Conservation (phyloP, 2,329 filamentous ascomycete genomes). For the Sodiomyces alkalinus region DNA sequence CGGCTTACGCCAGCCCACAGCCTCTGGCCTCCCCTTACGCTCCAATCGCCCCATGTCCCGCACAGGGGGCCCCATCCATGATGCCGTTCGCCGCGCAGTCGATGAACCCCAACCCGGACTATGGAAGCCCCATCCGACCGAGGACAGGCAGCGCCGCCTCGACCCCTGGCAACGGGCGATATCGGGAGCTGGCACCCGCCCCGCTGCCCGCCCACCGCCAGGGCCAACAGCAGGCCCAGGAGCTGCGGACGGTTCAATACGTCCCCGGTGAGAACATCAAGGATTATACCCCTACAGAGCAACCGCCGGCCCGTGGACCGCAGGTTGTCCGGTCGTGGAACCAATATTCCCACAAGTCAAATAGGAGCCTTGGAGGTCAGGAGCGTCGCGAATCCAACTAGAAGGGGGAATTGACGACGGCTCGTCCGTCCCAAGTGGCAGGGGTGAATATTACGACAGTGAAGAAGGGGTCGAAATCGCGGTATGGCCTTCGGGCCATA, state of each 20-base stretch:
- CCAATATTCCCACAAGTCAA: slow-evolving; percentile 5
- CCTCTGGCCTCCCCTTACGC: slow-evolving; percentile 4
- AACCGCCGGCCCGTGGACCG: slow-evolving; percentile 38
- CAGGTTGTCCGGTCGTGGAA: slow-evolving; percentile 44
- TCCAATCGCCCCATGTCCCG: slow-evolving; percentile 5
- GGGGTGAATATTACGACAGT: too few relatives aligned
- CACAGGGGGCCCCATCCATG: slow-evolving; percentile 2
- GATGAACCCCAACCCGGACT: neutral
- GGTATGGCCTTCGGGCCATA: too few relatives aligned
- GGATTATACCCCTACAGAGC: slow-evolving; percentile 38
- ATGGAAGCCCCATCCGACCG: too few relatives aligned
- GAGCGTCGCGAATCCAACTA: slow-evolving; percentile 9
- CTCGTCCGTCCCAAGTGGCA: too few relatives aligned
- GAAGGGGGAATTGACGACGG: neutral
- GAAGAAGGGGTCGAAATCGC: too few relatives aligned
- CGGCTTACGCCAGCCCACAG: slow-evolving; percentile 3
- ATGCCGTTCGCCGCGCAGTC: slow-evolving; percentile 4
- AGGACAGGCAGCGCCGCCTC: slow-evolving; percentile 8
- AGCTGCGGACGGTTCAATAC: slow-evolving; percentile 44
- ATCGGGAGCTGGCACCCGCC: slow-evolving; percentile 43
- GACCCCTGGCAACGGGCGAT: slow-evolving; percentile 14
- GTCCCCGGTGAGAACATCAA: slow-evolving; percentile 39
- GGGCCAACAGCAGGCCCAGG: slow-evolving; percentile 29
- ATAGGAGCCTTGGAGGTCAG: slow-evolving; percentile 19
- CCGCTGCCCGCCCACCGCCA: slow-evolving; percentile 36